phyloP scores from a whole-genome alignment of 371 early-diverging fungal genomes.

The Nematocida sp. region DNA sequence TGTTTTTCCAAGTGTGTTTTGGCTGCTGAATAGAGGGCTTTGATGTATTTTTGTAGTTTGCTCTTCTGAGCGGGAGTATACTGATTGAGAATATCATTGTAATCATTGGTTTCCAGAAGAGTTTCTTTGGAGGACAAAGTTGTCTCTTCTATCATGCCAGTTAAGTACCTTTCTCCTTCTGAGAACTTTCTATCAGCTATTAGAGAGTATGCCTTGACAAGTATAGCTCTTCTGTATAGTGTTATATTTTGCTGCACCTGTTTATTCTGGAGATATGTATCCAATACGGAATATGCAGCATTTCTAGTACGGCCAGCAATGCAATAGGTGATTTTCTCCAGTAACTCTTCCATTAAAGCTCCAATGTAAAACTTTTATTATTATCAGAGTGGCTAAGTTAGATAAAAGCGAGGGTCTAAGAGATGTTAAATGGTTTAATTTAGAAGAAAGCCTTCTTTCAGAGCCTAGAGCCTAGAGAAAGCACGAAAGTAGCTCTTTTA shows the following conservation, averaged over 20 bases:
- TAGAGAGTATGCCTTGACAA: slow-evolving; percentile 17
- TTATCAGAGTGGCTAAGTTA: background rate
- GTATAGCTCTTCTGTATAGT: background rate
- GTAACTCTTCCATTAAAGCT: background rate
- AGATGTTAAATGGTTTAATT: no score
- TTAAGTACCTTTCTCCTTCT: background rate
- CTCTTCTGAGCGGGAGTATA: no score
- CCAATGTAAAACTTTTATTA: background rate
- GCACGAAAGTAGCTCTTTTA: background rate
- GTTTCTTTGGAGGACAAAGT: no score
- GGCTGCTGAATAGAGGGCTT: no score
- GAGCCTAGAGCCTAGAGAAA: no score
- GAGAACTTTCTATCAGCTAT: slow-evolving; percentile 23
- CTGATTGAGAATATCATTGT: no score
- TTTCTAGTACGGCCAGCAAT: slow-evolving; percentile 19
- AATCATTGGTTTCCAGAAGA: background rate
- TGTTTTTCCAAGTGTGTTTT: no score
- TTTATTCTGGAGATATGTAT: background rate
- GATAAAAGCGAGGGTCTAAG: background rate
- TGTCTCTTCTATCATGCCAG: background rate
- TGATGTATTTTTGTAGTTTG: no score
- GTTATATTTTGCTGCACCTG: background rate
- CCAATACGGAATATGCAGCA: background rate
- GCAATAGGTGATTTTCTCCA: slow-evolving; percentile 9
- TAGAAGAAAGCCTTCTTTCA: no score